Evolutionary conservation across 768 basidiomycete species (phyloP), one percentile per base, ranked within the genome.

Genomic region (Kwoniella dendrophila): DNA sequence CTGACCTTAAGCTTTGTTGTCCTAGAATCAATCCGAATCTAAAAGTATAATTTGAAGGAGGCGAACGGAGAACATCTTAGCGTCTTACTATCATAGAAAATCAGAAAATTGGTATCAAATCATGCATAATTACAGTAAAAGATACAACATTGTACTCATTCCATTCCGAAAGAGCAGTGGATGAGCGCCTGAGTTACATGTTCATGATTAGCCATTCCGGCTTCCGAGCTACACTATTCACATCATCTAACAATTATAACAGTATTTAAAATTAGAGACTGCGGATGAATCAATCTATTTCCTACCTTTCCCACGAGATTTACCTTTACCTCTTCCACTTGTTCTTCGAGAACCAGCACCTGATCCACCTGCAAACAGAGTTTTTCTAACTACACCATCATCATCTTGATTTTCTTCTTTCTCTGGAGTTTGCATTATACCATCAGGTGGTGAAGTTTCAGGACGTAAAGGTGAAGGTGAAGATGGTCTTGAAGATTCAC

Each of bases 321-420:
- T 63, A 20, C 63, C 63, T 12, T 57, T 40, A 27, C 56, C 50
- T 24, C 63, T 38, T 2, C 64, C 64, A 47, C 64, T 38, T 27
- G 33, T 47, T 38, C 43, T 62, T 18, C 52, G 53, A 33, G 50
- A 59, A 3, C 55, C 55, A 16, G 40, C 32, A n/a, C 44, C 47
- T 32, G 43, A 29, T 26, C 63, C 63, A 34, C 58, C 63, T 10
- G 45, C 58, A 44, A 67, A 67, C 27, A 67, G 22, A 8, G 32
- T 54, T 36, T 67, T 67, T 53, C 59, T 56, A 12, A 67, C 57
- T 11, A 67, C 66, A 20, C 43, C 65, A n/a, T 52, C 65, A 24
- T 62, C 59, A 11, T 32, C 58, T 11, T 50, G 61, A 10, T 49
- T 41, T 14, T 52, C 45, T 41, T 32, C 38, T 44, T 27, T 49